Conservation (phyloP, 2,329 filamentous ascomycete species). For the Furcasterigmium furcatum region DNA sequence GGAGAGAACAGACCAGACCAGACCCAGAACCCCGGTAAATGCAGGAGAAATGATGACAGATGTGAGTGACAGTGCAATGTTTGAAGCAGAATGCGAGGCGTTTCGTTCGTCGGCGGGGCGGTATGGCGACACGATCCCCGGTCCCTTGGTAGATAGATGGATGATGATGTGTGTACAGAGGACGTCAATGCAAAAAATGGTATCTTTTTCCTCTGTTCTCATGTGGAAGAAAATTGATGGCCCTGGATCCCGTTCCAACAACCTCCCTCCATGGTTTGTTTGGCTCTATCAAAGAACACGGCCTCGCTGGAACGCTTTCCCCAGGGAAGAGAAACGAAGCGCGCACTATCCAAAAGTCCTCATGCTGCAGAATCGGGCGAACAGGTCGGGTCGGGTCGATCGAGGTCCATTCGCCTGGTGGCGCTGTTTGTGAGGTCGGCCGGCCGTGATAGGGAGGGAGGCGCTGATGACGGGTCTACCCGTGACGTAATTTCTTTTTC, state of each 20-base stretch:
- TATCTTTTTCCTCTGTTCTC: background rate
- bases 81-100: background rate
- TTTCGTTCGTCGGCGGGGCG: background rate
- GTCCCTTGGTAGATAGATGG: background rate
- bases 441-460: conserved; percentile 1
- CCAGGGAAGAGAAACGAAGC: background rate
- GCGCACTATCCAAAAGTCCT: background rate
- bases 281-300: background rate
- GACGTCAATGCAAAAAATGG: background rate
- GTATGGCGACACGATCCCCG: background rate
- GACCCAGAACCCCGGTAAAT: background rate
- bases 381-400: background rate
- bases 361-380: background rate
- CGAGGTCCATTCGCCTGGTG: background rate
- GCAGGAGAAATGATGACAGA: background rate
- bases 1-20: background rate
- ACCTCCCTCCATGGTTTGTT: background rate
- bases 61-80: background rate
- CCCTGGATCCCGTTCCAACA: background rate
- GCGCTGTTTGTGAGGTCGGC: background rate
- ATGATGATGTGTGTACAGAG: background rate
- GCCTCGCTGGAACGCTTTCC: background rate
- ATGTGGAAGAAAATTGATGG: background rate
- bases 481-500: conserved; percentile 1
- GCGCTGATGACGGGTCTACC: background rate